A percentile compares a stretch with the other conserved stretches of the same genome.
Conservation (phyloP, 352 stramenopile species). For the Blastocystis hominis region DNA sequence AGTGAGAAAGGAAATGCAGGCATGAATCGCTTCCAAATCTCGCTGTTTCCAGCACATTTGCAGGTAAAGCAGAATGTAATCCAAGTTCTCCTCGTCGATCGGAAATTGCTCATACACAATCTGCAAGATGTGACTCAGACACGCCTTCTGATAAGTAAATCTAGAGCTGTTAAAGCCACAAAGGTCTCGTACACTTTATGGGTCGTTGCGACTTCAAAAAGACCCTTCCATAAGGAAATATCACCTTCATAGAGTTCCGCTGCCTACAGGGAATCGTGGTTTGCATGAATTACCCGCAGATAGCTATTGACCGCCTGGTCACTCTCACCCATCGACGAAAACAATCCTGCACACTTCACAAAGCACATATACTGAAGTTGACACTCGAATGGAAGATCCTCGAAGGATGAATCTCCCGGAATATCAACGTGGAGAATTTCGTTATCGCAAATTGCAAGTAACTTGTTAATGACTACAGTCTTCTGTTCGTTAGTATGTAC, state of each 20-base stretch:
- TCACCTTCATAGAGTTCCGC: neutral
- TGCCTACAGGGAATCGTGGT: neutral
- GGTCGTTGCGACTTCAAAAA: neutral
- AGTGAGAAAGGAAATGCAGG: neutral
- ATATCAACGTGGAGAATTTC: neutral
- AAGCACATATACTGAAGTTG: conserved; percentile 38
- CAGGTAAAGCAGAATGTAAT: neutral
- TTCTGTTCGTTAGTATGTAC: neutral
- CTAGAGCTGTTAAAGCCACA: neutral
- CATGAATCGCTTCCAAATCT: neutral
- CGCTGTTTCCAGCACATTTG: conserved; percentile 15
- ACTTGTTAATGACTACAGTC: neutral
- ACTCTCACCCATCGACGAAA: neutral
- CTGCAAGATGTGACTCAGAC: neutral
- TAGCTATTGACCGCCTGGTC: neutral
- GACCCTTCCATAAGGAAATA: neutral
- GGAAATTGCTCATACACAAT: neutral
- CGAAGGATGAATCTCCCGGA: neutral
- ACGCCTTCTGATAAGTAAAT: neutral
- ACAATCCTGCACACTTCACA: neutral
- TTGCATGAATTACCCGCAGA: neutral
- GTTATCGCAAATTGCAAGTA: neutral
- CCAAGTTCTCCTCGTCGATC: neutral
- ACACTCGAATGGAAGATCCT: conserved; percentile 23
- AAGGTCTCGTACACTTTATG: neutral